Base-by-base conservation (phyloP, 2,329 filamentous ascomycete species). In the Waltergamsia citrina region DNA sequence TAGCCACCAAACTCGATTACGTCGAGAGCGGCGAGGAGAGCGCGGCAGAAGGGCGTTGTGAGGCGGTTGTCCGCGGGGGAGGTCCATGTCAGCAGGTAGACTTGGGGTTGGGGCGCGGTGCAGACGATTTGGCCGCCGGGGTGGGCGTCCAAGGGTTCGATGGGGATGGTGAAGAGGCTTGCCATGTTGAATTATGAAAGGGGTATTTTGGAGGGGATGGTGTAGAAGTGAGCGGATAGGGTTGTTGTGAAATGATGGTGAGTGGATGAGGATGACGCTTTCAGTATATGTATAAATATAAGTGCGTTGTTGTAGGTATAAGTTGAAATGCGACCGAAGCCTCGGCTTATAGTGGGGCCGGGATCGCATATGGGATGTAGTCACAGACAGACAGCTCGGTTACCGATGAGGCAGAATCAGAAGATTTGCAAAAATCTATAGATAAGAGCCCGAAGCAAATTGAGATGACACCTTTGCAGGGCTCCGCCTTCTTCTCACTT, bases 1-100 rank as follows among this genome's bases (percentile, higher is more conserved):
- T 81, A 67, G 31, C 52, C 47, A 35, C 67, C 68, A 38, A 77
- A 71, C 54, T 87, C 80, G 48, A 92, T 60, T 16, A 85, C 75
- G 59, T 92, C 83, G 41, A 92, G 74, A 4, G 83, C 80, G 9
- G 78, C 62, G 21, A 84, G 62, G 24, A 90, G 57, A 10, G 83
- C 69, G 38, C 71, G 62, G 59, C 79, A 81, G 48, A 87, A 81
- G 25, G 68, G 59, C 2, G 77, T 75, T 2, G 77, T 80, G 29
- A 90, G 69, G 24, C 85, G 74, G 60, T 90, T 92, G 60, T 92
- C 85, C 2, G 78, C 76, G 2, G 80, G 75, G 8, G 78, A 80
- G 37, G 62, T 63, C 54, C 85, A 82, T 18, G 80, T 81, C 20
- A 90, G 66, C 17, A 90, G 65, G 57, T 92, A 92, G 50, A 85